Evolutionary conservation across 2,329 filamentous ascomycete species (phyloP), one percentile per base, ranked within the genome.

Genomic region (Talaromyces sp.): DNA sequence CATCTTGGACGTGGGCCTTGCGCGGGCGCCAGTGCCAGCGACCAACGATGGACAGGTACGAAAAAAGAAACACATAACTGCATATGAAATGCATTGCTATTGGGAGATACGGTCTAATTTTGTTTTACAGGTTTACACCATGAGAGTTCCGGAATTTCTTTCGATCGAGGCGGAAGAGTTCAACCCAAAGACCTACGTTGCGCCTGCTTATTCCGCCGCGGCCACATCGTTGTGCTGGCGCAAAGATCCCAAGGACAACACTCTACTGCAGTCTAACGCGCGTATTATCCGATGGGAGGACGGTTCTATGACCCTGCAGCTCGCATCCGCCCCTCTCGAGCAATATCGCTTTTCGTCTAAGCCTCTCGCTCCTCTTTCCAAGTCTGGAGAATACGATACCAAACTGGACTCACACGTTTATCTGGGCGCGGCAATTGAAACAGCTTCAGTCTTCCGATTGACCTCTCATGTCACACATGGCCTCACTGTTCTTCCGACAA

Each of bases 241-340:
- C 47, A 80, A 81, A 62, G 84, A 85, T 42, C 84, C 85, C n/a
- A 79, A 78, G 2, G 75, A 86, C 51, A 78, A 79, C 5, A 70
- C 75, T 4, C 69, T 80, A 33, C 72, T 86, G 13, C 85, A 88
- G 65, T 87, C 84, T 6, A 88, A 87, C 62, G 83, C 84, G 10
- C 83, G 85, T 36, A 77, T 88, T 47, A 77, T 87, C 45, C 80
- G 82, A 57, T 88, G 86, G 86, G 85, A 84, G 16, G 85, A 88
- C 63, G 86, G 86, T 33, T 86, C 82, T 4, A 71, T 87, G 42
- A 87, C 85, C 2, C 74, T 88, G 3, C 86, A 88, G 63, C 76
- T 87, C 33, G 85, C 84, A 20, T 85, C 82, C 13, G 80, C 84
- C 33, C 82, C 84, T 1, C 77, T 73, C 32, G 80, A 80, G 51